Base-by-base conservation (phyloP, 2,329 filamentous ascomycete genomes). In the Pseudopithomyces maydicus region DNA sequence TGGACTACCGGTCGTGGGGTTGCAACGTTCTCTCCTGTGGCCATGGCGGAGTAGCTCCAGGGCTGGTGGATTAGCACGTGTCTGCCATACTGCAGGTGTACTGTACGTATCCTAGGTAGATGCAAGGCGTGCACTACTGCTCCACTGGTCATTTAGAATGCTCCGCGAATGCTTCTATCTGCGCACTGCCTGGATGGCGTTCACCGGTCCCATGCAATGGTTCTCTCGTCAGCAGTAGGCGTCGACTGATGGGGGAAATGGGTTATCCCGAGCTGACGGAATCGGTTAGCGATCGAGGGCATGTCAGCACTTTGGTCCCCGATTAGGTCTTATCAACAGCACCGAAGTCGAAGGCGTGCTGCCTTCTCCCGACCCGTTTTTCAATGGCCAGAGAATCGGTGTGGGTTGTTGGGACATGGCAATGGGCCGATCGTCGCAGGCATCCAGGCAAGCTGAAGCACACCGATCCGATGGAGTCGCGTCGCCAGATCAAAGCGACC, bases 301-400 rank as follows among this genome's bases (percentile, higher is more conserved):
- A 12, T 19, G 48, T 51, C 26, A 43, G 48, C 48, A 51, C 23
- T 22, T 35, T 50, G 47, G 47, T 41, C 35, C 35, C 47, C 47
- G 35, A 50, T 17, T 3, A 20, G 47, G 47, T 19, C 22, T 43
- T 17, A 19, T 15, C 7, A 26, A 43, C 41, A 43, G n/a, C 19
- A 14, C 43, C 23, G 43, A 5, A 11, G 43, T 29, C 20, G 45
- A 6, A 48, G 45, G 29, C 45, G 45, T 26, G 29, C 33, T 11
- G 8, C 26, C 33, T 42, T 29, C 4, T 4, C 8, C 26, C 5
- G 26, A 29, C 6, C 5, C 41, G 41, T 23, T 6, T 43, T 10
- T 8, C 26, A 4, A 29, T 29, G 26, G 26, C 5, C 8, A 29
- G 26, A 29, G 26, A 29, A 29, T 4, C 26, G 26, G 26, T 29